Base-by-base conservation (phyloP, 2,329 filamentous ascomycete genomes). In the Endothia cerciana region DNA sequence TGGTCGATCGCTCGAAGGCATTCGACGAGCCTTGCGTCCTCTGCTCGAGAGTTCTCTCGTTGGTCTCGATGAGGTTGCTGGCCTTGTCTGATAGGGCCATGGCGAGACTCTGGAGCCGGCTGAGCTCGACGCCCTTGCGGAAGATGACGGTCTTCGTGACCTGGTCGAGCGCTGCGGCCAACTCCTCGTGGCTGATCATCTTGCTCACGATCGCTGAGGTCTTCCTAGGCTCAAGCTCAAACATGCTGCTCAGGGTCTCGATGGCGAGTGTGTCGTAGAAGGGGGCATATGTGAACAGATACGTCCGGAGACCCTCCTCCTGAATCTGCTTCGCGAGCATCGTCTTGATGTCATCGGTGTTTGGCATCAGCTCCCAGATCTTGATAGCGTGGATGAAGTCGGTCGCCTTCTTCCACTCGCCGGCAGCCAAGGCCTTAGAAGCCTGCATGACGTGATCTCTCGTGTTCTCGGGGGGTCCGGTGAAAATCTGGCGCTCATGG, bases 101-200 rank as follows among this genome's bases (percentile, higher is more conserved):
- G 40, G 96, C 94, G 75, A 99, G 85, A 78, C 92, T 97, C 82
- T 99, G 95, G 70, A 99, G 88, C 73, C 96, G 89, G 75, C 93
- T 97, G 70, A 99, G 88, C 85, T 99, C 96, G 69, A 99, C 95
- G 67, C 95, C 96, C 89, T 99, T 98, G 80, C 95, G 91, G 92
- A 99, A 99, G 82, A 98, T 95, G 80, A 99, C 93, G 61, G 93
- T 96, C 72, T 91, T 90, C 74, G 96, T 97, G 81, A 99, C 94
- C 82, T 99, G 95, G 83, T 99, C 96, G 36, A 99, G 88, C 45
- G 95, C 96, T 53, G 95, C 95, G 11, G 92, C 92, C 60, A 99
- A 89, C 80, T 99, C 95, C 81, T 99, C 95, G 83, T 99, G 95
- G 74, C 93, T 97, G 79, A 99, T 98, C 95, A 99, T 99, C 85